phyloP scores from a whole-genome alignment of 2,329 filamentous ascomycete species.

The Aspergillus niger region DNA sequence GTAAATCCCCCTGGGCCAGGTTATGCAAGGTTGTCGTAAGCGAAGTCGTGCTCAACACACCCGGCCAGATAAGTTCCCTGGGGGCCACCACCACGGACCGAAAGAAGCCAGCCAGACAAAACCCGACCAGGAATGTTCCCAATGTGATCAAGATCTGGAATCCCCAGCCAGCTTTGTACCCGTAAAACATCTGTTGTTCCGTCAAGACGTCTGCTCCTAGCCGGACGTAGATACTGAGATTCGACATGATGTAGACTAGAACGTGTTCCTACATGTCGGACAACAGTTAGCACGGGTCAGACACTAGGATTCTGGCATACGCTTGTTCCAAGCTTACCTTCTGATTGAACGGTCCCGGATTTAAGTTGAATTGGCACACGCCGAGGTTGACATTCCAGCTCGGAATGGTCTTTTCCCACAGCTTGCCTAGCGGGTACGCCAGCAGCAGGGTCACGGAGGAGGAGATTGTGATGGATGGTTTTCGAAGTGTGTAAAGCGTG shows the following conservation, averaged over 20 bases:
- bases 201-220: constrained; percentile 30
- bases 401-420: constrained; percentile 30
- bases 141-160: constrained; percentile 54
- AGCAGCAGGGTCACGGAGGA: constrained; percentile 23
- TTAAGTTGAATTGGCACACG: constrained; percentile 22
- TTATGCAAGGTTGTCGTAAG: constrained; percentile 69
- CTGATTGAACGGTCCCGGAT: constrained; percentile 35
- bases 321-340: constrained; percentile 19
- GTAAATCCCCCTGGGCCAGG: constrained; percentile 54
- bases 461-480: constrained; percentile 30
- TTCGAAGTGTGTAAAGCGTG: constrained; percentile 23
- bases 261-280: constrained; percentile 23
- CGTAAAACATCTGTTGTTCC: constrained; percentile 32
- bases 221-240: constrained; percentile 32
- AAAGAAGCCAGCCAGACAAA: constrained; percentile 60
- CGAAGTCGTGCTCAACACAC: constrained; percentile 57
- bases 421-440: constrained; percentile 23
- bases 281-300: not conserved
- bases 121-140: constrained; percentile 67
- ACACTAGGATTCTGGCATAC: too few relatives aligned
- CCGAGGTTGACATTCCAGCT: constrained; percentile 23
- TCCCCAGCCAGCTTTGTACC: constrained; percentile 28
- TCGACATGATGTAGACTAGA: constrained; percentile 33
- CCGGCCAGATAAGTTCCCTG: constrained; percentile 65
- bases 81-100: constrained; percentile 56